Base-by-base conservation (phyloP, 257 asterid genomes). In the Apocynum venetum region DNA sequence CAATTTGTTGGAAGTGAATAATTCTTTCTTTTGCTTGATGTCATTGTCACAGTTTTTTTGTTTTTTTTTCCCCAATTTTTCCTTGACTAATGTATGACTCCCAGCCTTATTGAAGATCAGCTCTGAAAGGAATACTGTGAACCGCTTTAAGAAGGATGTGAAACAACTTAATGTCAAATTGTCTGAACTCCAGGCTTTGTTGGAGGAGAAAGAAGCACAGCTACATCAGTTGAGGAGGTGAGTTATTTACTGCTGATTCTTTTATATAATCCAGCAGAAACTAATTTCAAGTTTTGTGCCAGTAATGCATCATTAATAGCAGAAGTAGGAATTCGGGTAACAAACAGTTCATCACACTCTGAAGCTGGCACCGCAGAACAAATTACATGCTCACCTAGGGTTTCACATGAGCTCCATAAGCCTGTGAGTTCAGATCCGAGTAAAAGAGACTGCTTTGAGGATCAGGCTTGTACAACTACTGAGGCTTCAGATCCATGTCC, bases 61-160 rank as follows among this genome's bases (percentile, higher is more conserved):
- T 51, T 47, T 14, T 14, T 53, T 15, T 4, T 17, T 55, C 15
- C 71, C 20, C 66, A 65, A 74, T 55, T 72, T 85, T 79, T 90
- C 92, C 98, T 95, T 95, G 88, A 90, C 97, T 86, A 89, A 72
- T 85, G 75, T 82, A 95, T 97, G 98, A 78, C 89, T 90, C 91
- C 99, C 99, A 77, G 96, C 97, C 84, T 85, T 95, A 82, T 80
- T 95, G 89, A 95, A 95, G 90, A 90, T 95, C 83, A 90, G 97
- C 85, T 86, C 92, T 53, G 96, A 95, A 76, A 87, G 92, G 88
- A 89, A 90, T 63, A 80, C 87, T 47, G 88, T 87, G 84, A 89
- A 87, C 78, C 89, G 78, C 84, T 92, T 95, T 84, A 87, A 90
- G 88, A 89, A 89, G 86, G 97, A 95, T 81, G 86, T 91, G 71